Base-by-base conservation (phyloP, 805 yeast species). In the Hanseniaspora guilliermondii region DNA sequence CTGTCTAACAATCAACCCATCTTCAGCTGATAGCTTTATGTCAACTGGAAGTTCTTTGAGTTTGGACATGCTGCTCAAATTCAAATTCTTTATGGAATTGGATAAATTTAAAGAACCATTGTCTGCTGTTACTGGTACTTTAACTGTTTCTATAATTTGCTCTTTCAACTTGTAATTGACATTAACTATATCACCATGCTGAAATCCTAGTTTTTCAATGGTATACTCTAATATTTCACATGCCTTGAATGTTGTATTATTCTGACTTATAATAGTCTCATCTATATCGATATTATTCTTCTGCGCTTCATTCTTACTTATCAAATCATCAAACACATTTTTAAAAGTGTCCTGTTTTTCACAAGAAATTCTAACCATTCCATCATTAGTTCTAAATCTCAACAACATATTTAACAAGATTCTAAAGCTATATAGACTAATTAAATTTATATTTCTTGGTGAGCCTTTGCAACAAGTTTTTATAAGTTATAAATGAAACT, bases 371-470 rank as follows among this genome's bases (percentile, higher is more conserved):
- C 97, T 76, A 64, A 78, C 79, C 77, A 80, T 83, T 8, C 97
- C 97, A 60, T 85, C 85, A 62, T 79, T 86, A 30, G 93, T 74
- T 63, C 96, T 76, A 68, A 93, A 87, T 62, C 98, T 73, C 22
- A 85, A 70, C 60, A 89, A 77, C 87, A 68, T 67, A 5, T 22
- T 3, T 3, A 21, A 21, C 17, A 38, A 4, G 14, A 2, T 2
- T n/a, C 14, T 35, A 3, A n/a, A 35, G 42, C 1, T 27, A 24
- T 33, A n/a, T 42, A 11, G 30, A 12, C 1, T 22, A 19, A 25
- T 21, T 42, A 16, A 30, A 8, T 47, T 21, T 22, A 12, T 47
- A 19, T 36, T 25, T 36, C 11, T 25, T 30, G 41, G 36, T 22
- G 4, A 6, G 7, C 9, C 8, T 21, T 30, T 7, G 33, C 12